These are phyloP conservation scores for Grosmannia penicillata DNA, from an alignment of 2,329 filamentous ascomycete species.

Conservation along the genomic window DNA sequence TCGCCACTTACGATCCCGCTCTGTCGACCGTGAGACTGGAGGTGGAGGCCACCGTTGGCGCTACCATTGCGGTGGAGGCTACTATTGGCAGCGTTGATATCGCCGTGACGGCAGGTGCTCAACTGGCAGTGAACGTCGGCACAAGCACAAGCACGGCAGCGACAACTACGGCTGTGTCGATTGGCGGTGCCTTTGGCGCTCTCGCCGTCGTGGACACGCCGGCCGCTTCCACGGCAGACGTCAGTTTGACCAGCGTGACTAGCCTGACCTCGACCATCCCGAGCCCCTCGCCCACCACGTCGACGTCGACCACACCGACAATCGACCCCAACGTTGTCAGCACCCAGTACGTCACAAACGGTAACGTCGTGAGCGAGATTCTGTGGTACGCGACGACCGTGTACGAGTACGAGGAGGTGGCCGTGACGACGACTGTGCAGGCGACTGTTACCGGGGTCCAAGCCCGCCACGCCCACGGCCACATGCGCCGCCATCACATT, in stretches of 20 bases:
- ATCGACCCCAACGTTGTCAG: conserved; percentile 22
- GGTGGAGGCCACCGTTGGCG: conserved; percentile 1
- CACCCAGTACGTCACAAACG: conserved; percentile 37
- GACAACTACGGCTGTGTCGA: too few species aligned
- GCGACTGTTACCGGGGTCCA: conserved; percentile 13
- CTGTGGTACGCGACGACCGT: conserved; percentile 40
- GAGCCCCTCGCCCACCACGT: neutral
- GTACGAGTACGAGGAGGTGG: conserved; percentile 29
- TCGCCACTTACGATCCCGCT: conserved; percentile 6
- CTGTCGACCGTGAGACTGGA: conserved; percentile 7
- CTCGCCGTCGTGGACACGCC: neutral
- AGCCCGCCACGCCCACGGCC: conserved; percentile 18
- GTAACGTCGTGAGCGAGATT: conserved; percentile 37
- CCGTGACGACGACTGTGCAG: conserved; percentile 20
- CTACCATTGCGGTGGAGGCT: conserved; percentile 3
- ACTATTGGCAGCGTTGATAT: conserved; percentile 8
- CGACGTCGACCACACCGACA: conserved; percentile 8
- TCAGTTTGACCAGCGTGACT: conserved; percentile 4
- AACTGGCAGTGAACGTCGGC: conserved; percentile 8
- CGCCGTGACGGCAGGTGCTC: conserved; percentile 15
- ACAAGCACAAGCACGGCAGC: neutral
- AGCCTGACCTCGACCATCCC: conserved; percentile 3
- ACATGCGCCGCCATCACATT: conserved; percentile 22
- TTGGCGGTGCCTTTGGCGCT: too few species aligned
- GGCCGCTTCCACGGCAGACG: conserved; percentile 5